A percentile compares a stretch with the other conserved stretches of the same genome.
These are phyloP conservation scores for Diaporthe humulicola DNA, from an alignment of 2,329 filamentous ascomycete species.

Conservation along the genomic window DNA sequence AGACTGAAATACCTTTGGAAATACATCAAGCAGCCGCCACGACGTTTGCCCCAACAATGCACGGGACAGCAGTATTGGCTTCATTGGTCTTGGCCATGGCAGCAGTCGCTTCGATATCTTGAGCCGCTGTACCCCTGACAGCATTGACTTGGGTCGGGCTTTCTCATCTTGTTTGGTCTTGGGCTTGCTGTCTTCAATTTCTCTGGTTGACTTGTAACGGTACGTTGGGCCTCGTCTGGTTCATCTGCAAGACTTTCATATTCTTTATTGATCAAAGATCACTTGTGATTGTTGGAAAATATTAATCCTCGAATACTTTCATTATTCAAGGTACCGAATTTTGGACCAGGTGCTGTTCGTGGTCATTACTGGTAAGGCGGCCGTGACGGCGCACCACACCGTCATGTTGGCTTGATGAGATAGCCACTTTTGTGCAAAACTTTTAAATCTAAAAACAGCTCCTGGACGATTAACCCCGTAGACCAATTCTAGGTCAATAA, in stretches of 20 bases:
- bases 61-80: background rate
- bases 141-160: background rate
- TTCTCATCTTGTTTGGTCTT: background rate
- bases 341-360: background rate
- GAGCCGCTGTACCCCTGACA: background rate
- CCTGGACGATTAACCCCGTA: too few species aligned
- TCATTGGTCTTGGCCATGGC: background rate
- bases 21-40: too few species aligned
- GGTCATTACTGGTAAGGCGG: background rate
- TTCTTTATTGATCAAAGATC: background rate
- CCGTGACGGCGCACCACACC: background rate
- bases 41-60: background rate
- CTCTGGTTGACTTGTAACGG: too few species aligned
- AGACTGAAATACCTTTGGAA: too few species aligned
- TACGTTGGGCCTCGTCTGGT: too few species aligned
- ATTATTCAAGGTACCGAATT: background rate
- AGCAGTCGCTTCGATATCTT: slow-evolving; percentile 11
- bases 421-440: background rate
- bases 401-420: background rate
- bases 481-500: too few species aligned
- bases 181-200: background rate
- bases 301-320: background rate
- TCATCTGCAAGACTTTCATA: background rate
- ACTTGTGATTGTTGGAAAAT: background rate
- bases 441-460: too few species aligned